Evolutionary conservation across 1,284 basidiomycete species (phyloP), one percentile per base, ranked within the genome.

Genomic region (Microstroma glucosiphilum): DNA sequence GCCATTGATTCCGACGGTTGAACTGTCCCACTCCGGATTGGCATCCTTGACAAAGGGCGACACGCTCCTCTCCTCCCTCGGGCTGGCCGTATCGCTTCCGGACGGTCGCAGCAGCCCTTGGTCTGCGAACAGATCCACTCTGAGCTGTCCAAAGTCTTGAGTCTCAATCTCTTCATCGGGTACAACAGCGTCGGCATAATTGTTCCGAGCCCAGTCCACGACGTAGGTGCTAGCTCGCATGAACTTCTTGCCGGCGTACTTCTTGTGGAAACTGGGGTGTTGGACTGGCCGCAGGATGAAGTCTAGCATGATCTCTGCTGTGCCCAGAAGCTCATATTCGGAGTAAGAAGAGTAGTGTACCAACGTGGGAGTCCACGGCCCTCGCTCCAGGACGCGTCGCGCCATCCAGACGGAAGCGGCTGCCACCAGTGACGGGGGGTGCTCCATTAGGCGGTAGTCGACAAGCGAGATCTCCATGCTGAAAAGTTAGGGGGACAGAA

Each of bases 331-430:
- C 63, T 88, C 87, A 57, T 86, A 86, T 81, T 96, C 90, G 9
- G 88, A 82, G 80, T 96, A 97, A 30, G 87, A 87, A 2, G 92
- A 92, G 80, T 93, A 97, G 80, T 96, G 92, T 1, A 90, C 89
- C 67, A 78, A 93, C 80, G 80, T 93, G 91, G 21, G 90, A 9
- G 69, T 72, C 94, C 92, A 96, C 79, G 86, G 85, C 59, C 90
- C 87, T 64, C 87, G 85, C 46, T 89, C 89, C 23, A 97, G 83
- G 23, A 91, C 87, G 57, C 92, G 79, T 40, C 93, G 83, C 0
- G 91, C 90, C n/a, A 96, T 83, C 91, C 92, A 97, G 72, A 92
- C 87, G 0, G 89, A 84, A 3, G 92, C 88, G 4, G 92, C 93
- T 9, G 93, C 92, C 71, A 96, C 82, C 66, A 92, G 80, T 30